Evolutionary conservation across 2,329 filamentous ascomycete species (phyloP), one percentile per base, ranked within the genome.

Genomic region (Calonectria hawksworthii): DNA sequence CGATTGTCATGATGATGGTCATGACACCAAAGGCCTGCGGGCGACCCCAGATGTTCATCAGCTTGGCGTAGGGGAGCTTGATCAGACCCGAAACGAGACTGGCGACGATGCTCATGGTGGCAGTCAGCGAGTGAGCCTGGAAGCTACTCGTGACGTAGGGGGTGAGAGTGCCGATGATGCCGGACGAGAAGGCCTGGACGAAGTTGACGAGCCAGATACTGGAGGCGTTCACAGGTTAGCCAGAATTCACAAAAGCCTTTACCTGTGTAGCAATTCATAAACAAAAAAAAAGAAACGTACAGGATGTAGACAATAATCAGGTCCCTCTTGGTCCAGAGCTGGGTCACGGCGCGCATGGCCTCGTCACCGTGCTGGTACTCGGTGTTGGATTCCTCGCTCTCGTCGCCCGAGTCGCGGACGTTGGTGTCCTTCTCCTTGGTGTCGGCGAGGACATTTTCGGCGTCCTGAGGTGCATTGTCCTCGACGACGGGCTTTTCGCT

Each of bases 101-200:
- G 34, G 85, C 83, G 9, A 90, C 83, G 63, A 90, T 87, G 26
- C 84, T 83, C 44, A 89, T 88, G 2, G 89, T 87, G 0, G 89
- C 86, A 11, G 89, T 86, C 4, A 91, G 84, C 1, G 89, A 91
- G 76, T 92, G 90, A 30, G 85, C 79, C 28, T 84, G 80, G 76
- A 90, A 92, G 32, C 81, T 82, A 61, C 86, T 89, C 6, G 88
- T 89, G 11, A 89, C 85, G 72, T 86, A 90, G 18, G 88, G 86
- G 1, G 82, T 84, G 28, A 90, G 78, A 13, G 82, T 84, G 14
- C 78, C 70, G 2, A 81, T 82, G 28, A 86, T 84, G 64, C 83
- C 82, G 68, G 87, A 83, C 74, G 88, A 84, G 65, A 89, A 80
- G 47, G 85, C 85, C 70, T 89, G 85, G 75, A 89, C 85, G 61